Evolutionary conservation across 2,329 filamentous ascomycete species (phyloP), one percentile per base, ranked within the genome.

Genomic region (Cladosporium austrohemisphaericum): DNA sequence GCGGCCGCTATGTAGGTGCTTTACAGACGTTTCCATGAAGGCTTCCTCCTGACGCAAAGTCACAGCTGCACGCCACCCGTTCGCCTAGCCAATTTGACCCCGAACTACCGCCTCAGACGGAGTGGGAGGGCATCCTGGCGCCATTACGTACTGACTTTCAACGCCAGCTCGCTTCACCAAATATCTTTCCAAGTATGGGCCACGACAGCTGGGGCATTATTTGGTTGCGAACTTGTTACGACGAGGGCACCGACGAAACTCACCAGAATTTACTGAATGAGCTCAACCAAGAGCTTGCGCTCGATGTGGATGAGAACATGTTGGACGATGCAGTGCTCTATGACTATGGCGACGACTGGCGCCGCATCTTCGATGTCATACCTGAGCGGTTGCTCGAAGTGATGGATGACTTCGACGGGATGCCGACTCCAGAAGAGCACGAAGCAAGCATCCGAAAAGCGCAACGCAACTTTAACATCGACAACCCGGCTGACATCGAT

Each of bases 211-310:
- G 16, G 26, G 26, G 40, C 11, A 32, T 47, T 14, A 23, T 47
- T 19, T 47, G 43, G 43, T 14, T 47, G 18, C 43, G 43, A 37
- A 47, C 43, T 36, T 47, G 43, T 26, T 47, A 47, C 22, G 43
- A 18, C 29, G 19, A 47, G 25, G 31, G 31, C 4, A 47, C 43
- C n/a, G 43, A 47, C 13, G 31, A 14, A 25, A 31, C 31, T n/a
- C 32, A 47, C 32, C 11, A 28, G 18, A 25, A 22, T 11, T 13
- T 38, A 5, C 20, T 47, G 9, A 20, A n/a, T 23, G 23, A 11
- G 8, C 20, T 47, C 18, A 47, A 47, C n/a, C n/a, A 19, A 23
- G 29, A 47, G 4, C 23, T 47, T 20, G 43, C 43, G 23, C 29
- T 47, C 13, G 43, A 47, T 11, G 11, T 47, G 6, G 32, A 47